These are phyloP conservation scores for Hyaloscypha bicolor DNA, from an alignment of 495 filamentous ascomycete genomes.

Conservation along the genomic window DNA sequence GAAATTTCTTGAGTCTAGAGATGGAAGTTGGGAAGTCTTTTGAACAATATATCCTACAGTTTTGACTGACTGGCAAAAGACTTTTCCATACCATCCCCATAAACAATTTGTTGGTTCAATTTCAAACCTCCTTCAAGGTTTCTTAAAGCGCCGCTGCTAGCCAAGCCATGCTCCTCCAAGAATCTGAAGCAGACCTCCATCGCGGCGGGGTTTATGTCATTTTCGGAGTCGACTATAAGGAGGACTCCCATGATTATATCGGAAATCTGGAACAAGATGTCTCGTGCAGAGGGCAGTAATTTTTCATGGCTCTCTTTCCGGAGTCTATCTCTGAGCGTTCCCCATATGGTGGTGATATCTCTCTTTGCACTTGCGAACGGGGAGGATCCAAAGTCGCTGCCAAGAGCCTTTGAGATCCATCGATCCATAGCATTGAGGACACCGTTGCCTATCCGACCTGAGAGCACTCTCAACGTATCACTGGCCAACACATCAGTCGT, in stretches of 20 bases:
- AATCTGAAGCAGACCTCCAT: neutral
- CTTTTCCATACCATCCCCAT: neutral
- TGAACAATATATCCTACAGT: neutral
- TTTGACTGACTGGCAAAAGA: neutral
- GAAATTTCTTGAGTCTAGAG: too few relatives aligned
- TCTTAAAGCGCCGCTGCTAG: neutral
- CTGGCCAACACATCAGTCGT: slow-evolving; percentile 70
- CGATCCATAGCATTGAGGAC: slow-evolving; percentile 44
- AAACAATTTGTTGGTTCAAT: slow-evolving; percentile 7
- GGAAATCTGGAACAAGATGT: slow-evolving; percentile 6
- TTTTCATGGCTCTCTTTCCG: neutral
- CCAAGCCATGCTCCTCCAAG: neutral
- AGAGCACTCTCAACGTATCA: slow-evolving; percentile 60
- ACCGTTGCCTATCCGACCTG: slow-evolving; percentile 42
- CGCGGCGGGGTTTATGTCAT: neutral
- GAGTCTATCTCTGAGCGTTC: neutral
- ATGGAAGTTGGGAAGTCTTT: neutral
- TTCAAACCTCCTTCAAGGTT: neutral
- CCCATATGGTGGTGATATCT: neutral
- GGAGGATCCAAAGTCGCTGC: neutral
- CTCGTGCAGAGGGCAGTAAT: slow-evolving; percentile 23
- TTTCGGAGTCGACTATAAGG: slow-evolving; percentile 7
- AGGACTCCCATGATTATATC: slow-evolving; percentile 13
- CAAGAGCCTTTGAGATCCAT: slow-evolving; percentile 14
- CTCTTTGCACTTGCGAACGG: neutral